phyloP scores from a whole-genome alignment of 2,329 filamentous ascomycete genomes.

The Ustilaginoidea virens region DNA sequence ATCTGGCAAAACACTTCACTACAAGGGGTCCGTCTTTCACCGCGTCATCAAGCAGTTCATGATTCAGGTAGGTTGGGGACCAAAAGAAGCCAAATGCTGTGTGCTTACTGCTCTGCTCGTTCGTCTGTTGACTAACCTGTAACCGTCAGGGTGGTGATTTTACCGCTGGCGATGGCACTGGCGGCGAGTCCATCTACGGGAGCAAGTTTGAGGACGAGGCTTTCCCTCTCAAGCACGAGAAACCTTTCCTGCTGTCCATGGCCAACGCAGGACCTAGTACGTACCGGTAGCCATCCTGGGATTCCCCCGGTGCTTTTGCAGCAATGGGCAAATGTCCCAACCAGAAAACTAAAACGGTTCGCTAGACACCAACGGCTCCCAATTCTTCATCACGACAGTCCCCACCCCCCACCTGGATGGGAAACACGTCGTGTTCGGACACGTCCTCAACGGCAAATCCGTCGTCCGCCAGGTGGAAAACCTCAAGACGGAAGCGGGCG shows the following conservation, averaged over 20 bases:
- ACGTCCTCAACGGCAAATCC: slow-evolving; percentile 86
- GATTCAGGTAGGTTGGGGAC: slow-evolving; percentile 43
- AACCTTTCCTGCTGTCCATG: slow-evolving; percentile 91
- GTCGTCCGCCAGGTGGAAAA: slow-evolving; percentile 85
- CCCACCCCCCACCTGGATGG: slow-evolving; percentile 86
- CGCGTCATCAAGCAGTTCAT: slow-evolving; percentile 98
- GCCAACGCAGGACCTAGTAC: slow-evolving; percentile 86
- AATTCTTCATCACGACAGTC: slow-evolving; percentile 97
- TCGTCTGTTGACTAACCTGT: neutral
- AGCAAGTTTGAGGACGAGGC: slow-evolving; percentile 97
- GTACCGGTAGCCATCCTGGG: too few relatives aligned
- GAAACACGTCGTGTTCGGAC: slow-evolving; percentile 96
- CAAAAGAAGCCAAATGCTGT: too few relatives aligned
- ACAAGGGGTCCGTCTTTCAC: slow-evolving; percentile 88
- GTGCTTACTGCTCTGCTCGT: too few relatives aligned
- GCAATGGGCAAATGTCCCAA: too few relatives aligned
- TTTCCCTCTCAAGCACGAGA: slow-evolving; percentile 81
- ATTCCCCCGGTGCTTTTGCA: neutral
- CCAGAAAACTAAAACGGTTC: too few relatives aligned
- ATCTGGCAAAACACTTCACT: slow-evolving; percentile 72
- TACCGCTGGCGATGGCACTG: slow-evolving; percentile 84
- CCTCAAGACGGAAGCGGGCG: slow-evolving; percentile 52
- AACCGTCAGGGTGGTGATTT: slow-evolving; percentile 95
- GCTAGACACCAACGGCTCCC: slow-evolving; percentile 79
- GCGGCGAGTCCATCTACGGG: slow-evolving; percentile 93